A percentile compares a stretch with the other conserved stretches of the same genome.
These are phyloP conservation scores for Fusarium stilboides DNA, from an alignment of 2,329 filamentous ascomycete species.

Conservation along the genomic window DNA sequence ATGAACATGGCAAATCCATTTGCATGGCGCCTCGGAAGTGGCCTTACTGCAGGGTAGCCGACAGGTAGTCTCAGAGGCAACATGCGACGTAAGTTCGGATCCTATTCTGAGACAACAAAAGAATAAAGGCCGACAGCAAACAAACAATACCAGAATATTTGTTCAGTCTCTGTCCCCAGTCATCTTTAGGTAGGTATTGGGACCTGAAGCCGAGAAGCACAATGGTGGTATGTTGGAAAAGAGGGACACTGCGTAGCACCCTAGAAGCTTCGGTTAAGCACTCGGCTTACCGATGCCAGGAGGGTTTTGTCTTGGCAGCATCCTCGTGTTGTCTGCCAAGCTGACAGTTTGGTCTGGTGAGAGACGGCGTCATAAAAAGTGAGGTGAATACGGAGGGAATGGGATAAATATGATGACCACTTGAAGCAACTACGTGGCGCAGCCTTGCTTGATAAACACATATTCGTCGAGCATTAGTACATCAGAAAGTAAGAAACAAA, in stretches of 20 bases:
- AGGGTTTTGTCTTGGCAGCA: conserved; percentile 1
- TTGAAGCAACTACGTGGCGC: background rate
- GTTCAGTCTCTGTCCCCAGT: background rate
- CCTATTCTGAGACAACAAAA: too few relatives aligned
- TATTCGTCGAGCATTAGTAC: background rate
- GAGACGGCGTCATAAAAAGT: background rate
- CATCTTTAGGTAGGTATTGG: background rate
- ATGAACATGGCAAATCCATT: background rate
- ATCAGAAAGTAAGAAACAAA: background rate
- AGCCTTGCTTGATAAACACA: background rate
- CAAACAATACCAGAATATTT: background rate
- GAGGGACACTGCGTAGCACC: background rate
- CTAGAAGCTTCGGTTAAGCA: background rate
- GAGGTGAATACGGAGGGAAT: background rate
- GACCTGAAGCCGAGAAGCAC: background rate
- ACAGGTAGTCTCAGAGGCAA: too few relatives aligned
- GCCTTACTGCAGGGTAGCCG: background rate
- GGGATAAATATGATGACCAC: background rate
- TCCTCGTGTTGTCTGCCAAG: conserved; percentile 4
- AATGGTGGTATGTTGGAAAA: background rate
- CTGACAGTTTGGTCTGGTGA: background rate
- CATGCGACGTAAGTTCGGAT: too few relatives aligned
- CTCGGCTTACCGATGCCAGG: too few relatives aligned
- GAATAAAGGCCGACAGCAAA: background rate
- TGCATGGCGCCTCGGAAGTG: background rate